Evolutionary conservation across 306 rosid species (phyloP).

Genomic region (Rosa multiflora): DNA sequence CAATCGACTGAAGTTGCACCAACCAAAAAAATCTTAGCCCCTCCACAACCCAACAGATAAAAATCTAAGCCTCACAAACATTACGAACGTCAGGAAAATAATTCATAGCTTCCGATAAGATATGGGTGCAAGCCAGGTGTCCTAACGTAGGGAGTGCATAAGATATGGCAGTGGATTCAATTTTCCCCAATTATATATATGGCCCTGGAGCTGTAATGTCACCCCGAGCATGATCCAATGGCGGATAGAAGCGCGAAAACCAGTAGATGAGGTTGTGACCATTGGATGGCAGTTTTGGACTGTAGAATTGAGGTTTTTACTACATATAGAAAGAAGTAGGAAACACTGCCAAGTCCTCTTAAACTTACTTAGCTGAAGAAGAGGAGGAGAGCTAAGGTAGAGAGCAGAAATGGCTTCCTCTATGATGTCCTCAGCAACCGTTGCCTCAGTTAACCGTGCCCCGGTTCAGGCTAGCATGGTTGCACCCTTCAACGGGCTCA

Average conservation of each 20-base stretch:
- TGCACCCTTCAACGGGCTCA: slow-evolving; percentile 73
- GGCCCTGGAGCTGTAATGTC: slow-evolving; percentile 24
- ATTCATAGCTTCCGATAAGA: slow-evolving; percentile 23
- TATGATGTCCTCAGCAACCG: slow-evolving; percentile 50
- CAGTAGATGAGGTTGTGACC: neutral
- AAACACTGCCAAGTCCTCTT: neutral
- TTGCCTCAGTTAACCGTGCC: slow-evolving; percentile 44
- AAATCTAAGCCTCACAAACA: slow-evolving; percentile 1
- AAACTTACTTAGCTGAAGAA: neutral
- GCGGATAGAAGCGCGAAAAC: neutral
- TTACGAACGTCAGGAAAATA: neutral
- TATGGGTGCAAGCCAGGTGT: slow-evolving; percentile 25
- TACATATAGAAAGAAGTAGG: neutral
- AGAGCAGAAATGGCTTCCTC: slow-evolving; percentile 58
- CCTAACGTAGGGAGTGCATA: slow-evolving; percentile 12
- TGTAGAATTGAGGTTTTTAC: neutral
- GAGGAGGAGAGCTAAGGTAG: slow-evolving; percentile 8
- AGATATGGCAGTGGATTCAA: slow-evolving; percentile 25
- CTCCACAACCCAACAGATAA: neutral
- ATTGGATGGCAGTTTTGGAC: neutral
- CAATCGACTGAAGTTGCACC: neutral
- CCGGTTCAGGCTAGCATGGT: slow-evolving; percentile 57
- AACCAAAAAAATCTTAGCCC: neutral
- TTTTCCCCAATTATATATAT: slow-evolving; percentile 17
- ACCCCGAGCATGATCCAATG: neutral